These are phyloP conservation scores for Aspergillus sp. DNA, from an alignment of 2,329 filamentous ascomycete genomes.

Conservation along the genomic window DNA sequence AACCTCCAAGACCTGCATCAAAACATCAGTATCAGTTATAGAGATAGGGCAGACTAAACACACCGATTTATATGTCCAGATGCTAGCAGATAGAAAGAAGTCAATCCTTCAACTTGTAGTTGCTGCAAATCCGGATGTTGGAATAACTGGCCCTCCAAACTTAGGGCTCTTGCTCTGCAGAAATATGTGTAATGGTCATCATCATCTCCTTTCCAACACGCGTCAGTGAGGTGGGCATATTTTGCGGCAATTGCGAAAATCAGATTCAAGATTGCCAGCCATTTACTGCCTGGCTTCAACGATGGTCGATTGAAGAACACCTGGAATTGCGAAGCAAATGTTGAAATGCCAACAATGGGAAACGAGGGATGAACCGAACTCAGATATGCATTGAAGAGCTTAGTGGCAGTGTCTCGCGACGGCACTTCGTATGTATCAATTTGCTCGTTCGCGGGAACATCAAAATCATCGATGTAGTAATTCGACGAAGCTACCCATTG, in stretches of 20 bases:
- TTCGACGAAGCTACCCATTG: constrained; percentile 23
- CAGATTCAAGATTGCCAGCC: constrained; percentile 39
- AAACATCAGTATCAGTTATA: constrained; percentile 1
- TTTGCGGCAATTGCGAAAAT: constrained; percentile 38
- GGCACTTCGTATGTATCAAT: constrained; percentile 32
- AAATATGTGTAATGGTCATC: constrained; percentile 36
- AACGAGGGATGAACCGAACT: constrained; percentile 38
- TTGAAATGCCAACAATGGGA: constrained; percentile 35
- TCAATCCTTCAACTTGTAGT: constrained; percentile 36
- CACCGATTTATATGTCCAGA: constrained; percentile 38
- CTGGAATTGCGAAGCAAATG: constrained; percentile 36
- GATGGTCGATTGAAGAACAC: constrained; percentile 28
- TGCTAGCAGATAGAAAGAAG: constrained; percentile 35
- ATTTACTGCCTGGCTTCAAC: constrained; percentile 31
- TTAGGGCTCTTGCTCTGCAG: constrained; percentile 31
- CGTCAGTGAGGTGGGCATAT: constrained; percentile 31
- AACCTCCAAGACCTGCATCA: constrained; percentile 35
- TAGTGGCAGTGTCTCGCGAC: constrained; percentile 27
- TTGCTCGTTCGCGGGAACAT: constrained; percentile 27
- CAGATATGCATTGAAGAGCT: constrained; percentile 35
- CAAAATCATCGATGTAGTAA: constrained; percentile 35
- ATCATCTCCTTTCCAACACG: constrained; percentile 29
- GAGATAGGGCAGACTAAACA: background rate
- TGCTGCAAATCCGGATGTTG: constrained; percentile 37
- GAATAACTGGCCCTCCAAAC: constrained; percentile 32